Evolutionary conservation across 352 stramenopile genomes (phyloP), one percentile per base, ranked within the genome.

Genomic region (Phytophthora sp.): DNA sequence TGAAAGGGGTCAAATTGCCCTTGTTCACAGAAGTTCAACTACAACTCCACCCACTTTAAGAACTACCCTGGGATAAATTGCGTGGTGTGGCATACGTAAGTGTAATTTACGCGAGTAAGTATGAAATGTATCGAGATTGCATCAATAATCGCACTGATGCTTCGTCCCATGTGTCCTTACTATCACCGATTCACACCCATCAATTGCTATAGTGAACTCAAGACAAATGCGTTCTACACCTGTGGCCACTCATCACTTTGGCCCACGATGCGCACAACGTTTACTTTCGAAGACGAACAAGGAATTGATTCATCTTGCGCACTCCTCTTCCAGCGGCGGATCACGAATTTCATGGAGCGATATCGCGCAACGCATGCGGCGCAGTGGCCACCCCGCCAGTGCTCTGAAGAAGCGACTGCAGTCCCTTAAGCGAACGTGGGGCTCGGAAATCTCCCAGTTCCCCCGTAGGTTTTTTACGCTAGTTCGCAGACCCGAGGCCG

Each of bases 281-380:
- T 61, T 31, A 53, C 28, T 30, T 60, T 60, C 30, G 18, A 60
- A 18, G 52, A 60, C 39, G 52, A n/a, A 60, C 39, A 50, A 51
- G 21, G 21, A 61, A 21, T n/a, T 53, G 7, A 23, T 54, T 5
- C 45, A 54, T 11, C 12, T 54, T 21, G 45, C 45, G 1, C 30
- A 30, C 5, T 5, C 45, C 4, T 54, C 39, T 13, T 10, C 18
- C 1, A 12, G 41, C 15, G 12, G 15, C 13, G 30, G 45, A 4
- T 30, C 18, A 5, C 18, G 45, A 21, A 27, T 42, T 5, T 41
- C 30, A 4, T 54, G 45, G 45, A 3, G 26, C 28, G n/a, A 38
- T 10, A 45, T 54, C 18, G 28, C 28, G 4, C 30, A 23, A 20
- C 7, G 24, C 26, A 61, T 53, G 53, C 6, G 27, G n/a, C 18